Conservation (phyloP, 306 rosid genomes). For the Elaeagnus macrophylla region DNA sequence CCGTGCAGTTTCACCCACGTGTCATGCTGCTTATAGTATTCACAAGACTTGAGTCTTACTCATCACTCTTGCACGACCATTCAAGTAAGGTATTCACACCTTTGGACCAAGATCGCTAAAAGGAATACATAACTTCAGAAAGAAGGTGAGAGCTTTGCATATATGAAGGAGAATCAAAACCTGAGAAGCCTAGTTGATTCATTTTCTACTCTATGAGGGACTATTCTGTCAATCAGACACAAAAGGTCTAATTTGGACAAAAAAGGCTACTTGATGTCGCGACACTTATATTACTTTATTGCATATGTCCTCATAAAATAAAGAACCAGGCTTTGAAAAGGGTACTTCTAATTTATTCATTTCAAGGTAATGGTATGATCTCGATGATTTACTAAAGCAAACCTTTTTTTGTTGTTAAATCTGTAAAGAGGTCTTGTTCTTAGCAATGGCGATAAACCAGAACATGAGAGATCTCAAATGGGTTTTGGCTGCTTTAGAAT, state of each 20-base stretch:
- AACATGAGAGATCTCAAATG: conserved; percentile 49
- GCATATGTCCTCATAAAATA: neutral
- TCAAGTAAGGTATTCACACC: conserved; percentile 15
- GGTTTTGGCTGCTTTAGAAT: conserved; percentile 43
- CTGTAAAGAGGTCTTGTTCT: conserved; percentile 9
- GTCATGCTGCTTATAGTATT: neutral
- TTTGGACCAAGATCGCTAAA: conserved; percentile 9
- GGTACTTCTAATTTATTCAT: neutral
- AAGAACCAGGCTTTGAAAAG: neutral
- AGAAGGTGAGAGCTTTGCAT: conserved; percentile 35
- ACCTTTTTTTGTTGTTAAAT: conserved; percentile 14
- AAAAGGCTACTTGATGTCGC: neutral
- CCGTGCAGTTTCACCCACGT: neutral
- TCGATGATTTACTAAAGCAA: conserved; percentile 15
- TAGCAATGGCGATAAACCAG: conserved; percentile 57
- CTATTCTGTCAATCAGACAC: conserved; percentile 16
- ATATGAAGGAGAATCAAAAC: neutral
- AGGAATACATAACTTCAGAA: conserved; percentile 14
- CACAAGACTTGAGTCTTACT: neutral
- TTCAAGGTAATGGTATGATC: conserved; percentile 3
- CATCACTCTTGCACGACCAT: conserved; percentile 8
- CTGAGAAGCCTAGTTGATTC: neutral
- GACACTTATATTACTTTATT: too few species aligned
- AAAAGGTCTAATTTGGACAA: conserved; percentile 21
- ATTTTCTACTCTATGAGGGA: neutral